These are phyloP conservation scores for Colletotrichum cuscutae DNA, from an alignment of 2,329 filamentous ascomycete genomes.

Conservation along the genomic window DNA sequence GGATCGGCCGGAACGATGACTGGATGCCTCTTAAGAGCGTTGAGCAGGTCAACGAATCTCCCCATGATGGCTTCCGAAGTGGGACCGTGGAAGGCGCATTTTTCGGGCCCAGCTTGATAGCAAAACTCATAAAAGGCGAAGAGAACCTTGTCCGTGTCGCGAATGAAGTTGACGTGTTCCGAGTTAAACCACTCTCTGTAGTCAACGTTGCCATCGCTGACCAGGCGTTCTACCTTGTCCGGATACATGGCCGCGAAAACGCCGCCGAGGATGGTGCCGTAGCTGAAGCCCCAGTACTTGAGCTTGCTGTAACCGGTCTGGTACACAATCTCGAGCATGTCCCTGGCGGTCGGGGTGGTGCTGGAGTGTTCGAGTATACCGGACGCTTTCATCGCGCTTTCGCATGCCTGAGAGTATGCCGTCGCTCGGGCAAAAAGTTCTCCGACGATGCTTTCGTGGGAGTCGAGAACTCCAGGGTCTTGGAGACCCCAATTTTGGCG, in stretches of 20 bases:
- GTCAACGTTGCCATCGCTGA: slow-evolving; percentile 64
- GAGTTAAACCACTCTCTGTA: slow-evolving; percentile 65
- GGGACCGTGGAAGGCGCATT: slow-evolving; percentile 55
- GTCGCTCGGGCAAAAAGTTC: slow-evolving; percentile 55
- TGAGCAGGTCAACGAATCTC: slow-evolving; percentile 52
- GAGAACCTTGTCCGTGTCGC: slow-evolving; percentile 65
- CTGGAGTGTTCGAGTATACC: slow-evolving; percentile 53
- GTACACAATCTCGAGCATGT: slow-evolving; percentile 59
- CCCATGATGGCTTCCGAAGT: slow-evolving; percentile 50
- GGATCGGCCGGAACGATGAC: slow-evolving; percentile 51
- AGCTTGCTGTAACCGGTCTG: slow-evolving; percentile 54
- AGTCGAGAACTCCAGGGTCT: slow-evolving; percentile 56
- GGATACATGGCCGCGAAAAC: slow-evolving; percentile 64
- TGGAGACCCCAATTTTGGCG: slow-evolving; percentile 55
- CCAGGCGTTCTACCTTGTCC: slow-evolving; percentile 59
- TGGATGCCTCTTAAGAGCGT: slow-evolving; percentile 52
- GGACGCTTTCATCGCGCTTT: slow-evolving; percentile 47
- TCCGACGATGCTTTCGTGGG: slow-evolving; percentile 56
- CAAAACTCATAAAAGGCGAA: slow-evolving; percentile 65
- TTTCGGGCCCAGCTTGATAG: slow-evolving; percentile 58
- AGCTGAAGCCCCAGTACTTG: slow-evolving; percentile 66
- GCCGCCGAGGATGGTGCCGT: slow-evolving; percentile 63
- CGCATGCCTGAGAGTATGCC: slow-evolving; percentile 56
- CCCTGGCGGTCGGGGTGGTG: slow-evolving; percentile 56
- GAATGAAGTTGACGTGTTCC: slow-evolving; percentile 57